Percentiles rank a stretch among this genome's conserved stretches.
phyloP scores from a whole-genome alignment of 371 early-diverging fungal genomes.

The Capillidium heterosporum region DNA sequence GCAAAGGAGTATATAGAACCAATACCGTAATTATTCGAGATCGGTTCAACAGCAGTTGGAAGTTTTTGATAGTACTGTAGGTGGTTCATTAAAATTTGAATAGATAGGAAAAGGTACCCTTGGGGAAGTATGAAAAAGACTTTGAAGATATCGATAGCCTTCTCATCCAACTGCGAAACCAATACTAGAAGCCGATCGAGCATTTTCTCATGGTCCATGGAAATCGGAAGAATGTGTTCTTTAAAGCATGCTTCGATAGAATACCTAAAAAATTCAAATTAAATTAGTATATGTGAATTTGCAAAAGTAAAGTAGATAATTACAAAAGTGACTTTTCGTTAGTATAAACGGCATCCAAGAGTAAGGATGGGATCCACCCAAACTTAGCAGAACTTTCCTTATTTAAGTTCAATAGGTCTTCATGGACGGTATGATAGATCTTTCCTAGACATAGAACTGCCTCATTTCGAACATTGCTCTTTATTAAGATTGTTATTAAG shows the following conservation, averaged over 20 bases:
- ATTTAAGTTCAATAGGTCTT: not conserved
- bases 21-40: too few species aligned
- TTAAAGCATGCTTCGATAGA: conserved; percentile 41
- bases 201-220: conserved; percentile 24
- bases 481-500: too few species aligned
- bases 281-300: too few species aligned
- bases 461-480: not conserved
- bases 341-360: conserved; percentile 59
- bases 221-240: conserved; percentile 29
- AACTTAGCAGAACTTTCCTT: not conserved
- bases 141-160: conserved; percentile 29
- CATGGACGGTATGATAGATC: not conserved
- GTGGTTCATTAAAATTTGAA: too few species aligned
- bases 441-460: not conserved
- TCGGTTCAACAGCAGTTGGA: too few species aligned
- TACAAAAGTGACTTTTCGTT: conserved; percentile 25
- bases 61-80: too few species aligned
- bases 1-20: too few species aligned
- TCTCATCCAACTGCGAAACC: conserved; percentile 20
- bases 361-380: conserved; percentile 60
- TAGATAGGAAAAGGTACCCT: too few species aligned
- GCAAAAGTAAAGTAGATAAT: not conserved
- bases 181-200: conserved; percentile 35
- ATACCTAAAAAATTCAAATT: conserved; percentile 11
- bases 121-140: conserved; percentile 11